Conservation (phyloP, 2,329 filamentous ascomycete species). For the Phaeosphaeriaceae sp. region DNA sequence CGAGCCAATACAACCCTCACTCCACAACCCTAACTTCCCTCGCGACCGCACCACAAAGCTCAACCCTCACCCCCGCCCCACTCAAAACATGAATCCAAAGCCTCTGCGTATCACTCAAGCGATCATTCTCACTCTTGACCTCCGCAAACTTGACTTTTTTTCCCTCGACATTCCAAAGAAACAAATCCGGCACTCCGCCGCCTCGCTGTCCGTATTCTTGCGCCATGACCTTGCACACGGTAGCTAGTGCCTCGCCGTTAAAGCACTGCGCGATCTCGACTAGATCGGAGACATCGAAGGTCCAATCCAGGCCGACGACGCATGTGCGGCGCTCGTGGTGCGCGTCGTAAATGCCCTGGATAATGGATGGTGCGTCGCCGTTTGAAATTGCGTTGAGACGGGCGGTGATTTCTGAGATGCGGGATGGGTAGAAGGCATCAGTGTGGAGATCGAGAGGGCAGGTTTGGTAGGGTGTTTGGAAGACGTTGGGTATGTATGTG, state of each 20-base stretch:
- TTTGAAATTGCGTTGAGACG: conserved; percentile 87
- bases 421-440: conserved; percentile 85
- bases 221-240: conserved; percentile 90
- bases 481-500: conserved; percentile 92
- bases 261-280: conserved; percentile 81
- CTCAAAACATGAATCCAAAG: conserved; percentile 96
- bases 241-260: conserved; percentile 77
- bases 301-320: conserved; percentile 91
- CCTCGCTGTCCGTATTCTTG: conserved; percentile 90
- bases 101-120: conserved; percentile 92
- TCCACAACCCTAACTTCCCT: conserved; percentile 55
- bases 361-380: conserved; percentile 71
- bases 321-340: conserved; percentile 77
- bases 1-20: neutral
- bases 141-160: conserved; percentile 72
- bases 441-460: conserved; percentile 92
- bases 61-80: conserved; percentile 82
- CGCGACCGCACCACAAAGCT: conserved; percentile 73
- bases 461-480: conserved; percentile 93
- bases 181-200: conserved; percentile 88
- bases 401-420: conserved; percentile 88
- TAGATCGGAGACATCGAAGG: conserved; percentile 79
- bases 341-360: conserved; percentile 70
- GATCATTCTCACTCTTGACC: conserved; percentile 74
- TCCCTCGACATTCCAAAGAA: conserved; percentile 73